Evolutionary conservation across 768 basidiomycete genomes (phyloP).

Genomic region (Gloeopeniophorella convolvens): DNA sequence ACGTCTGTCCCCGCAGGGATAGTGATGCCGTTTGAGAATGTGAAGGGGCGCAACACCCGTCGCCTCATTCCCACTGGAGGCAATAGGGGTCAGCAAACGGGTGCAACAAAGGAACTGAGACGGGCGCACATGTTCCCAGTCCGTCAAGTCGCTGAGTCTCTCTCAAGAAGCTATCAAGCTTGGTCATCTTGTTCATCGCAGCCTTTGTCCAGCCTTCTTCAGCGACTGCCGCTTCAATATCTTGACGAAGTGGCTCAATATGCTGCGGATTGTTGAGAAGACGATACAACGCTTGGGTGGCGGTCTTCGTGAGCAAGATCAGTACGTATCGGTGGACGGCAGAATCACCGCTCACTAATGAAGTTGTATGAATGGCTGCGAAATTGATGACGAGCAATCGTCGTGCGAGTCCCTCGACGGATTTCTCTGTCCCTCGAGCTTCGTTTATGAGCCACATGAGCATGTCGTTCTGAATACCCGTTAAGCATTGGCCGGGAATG

Average conservation of each 20-base stretch:
- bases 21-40: conserved; percentile 38
- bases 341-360: conserved; percentile 20
- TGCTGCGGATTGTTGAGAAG: conserved; percentile 27
- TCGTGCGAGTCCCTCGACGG: conserved; percentile 28
- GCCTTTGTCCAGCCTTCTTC: conserved; percentile 30
- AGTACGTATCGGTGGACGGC: neutral
- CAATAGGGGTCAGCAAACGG: neutral
- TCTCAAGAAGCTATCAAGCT: conserved; percentile 33
- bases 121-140: conserved; percentile 19
- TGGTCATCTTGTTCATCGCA: conserved; percentile 26
- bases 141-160: conserved; percentile 28
- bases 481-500: neutral
- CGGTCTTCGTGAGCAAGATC: conserved; percentile 20
- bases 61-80: conserved; percentile 27
- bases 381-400: conserved; percentile 30
- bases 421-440: conserved; percentile 29
- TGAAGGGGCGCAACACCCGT: conserved; percentile 33
- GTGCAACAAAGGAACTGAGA: neutral
- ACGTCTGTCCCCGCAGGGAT: conserved; percentile 36
- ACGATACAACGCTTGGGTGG: conserved; percentile 27
- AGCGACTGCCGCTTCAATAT: conserved; percentile 25
- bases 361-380: conserved; percentile 31
- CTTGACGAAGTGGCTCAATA: conserved; percentile 27
- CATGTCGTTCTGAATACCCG: conserved; percentile 34
- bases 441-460: conserved; percentile 41